A percentile compares a stretch with the other conserved stretches of the same genome.
phyloP scores from a whole-genome alignment of 768 basidiomycete genomes.

The Clitopilus hobsonii region DNA sequence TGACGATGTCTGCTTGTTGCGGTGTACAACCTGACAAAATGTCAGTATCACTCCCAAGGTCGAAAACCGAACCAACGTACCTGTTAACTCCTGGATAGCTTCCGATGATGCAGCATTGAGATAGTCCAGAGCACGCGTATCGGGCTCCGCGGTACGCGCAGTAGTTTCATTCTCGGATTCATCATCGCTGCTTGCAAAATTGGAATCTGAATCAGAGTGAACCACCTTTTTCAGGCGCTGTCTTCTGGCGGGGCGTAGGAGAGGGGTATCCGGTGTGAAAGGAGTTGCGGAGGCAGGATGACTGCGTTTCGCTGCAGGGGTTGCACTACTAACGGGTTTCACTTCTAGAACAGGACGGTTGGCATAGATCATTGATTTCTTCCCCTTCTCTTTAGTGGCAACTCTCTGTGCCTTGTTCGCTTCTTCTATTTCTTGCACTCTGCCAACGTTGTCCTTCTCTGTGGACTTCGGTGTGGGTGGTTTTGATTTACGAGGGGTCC shows the following conservation, averaged over 20 bases:
- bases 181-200: conserved; percentile 45
- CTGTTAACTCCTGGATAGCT: conserved; percentile 71
- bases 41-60: conserved; percentile 3
- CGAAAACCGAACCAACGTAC: conserved; percentile 30
- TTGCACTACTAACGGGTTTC: conserved; percentile 29
- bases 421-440: conserved; percentile 70
- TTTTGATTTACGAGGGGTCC: conserved; percentile 33
- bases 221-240: conserved; percentile 60
- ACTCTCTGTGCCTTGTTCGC: conserved; percentile 63
- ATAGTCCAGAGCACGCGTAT: conserved; percentile 51
- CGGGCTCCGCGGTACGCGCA: neutral
- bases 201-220: conserved; percentile 62
- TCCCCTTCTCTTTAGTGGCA: conserved; percentile 69
- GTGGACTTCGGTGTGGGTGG: conserved; percentile 16
- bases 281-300: conserved; percentile 29
- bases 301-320: conserved; percentile 35
- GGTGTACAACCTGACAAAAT: conserved; percentile 58
- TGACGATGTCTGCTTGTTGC: conserved; percentile 78
- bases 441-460: conserved; percentile 41
- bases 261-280: conserved; percentile 26
- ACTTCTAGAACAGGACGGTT: conserved; percentile 52
- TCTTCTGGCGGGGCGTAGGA: conserved; percentile 37
- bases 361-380: conserved; percentile 79
- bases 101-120: conserved; percentile 61
- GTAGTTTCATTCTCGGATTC: conserved; percentile 34